These are phyloP conservation scores for Anethum foeniculum DNA, from an alignment of 140 eudicot species.

Conservation along the genomic window DNA sequence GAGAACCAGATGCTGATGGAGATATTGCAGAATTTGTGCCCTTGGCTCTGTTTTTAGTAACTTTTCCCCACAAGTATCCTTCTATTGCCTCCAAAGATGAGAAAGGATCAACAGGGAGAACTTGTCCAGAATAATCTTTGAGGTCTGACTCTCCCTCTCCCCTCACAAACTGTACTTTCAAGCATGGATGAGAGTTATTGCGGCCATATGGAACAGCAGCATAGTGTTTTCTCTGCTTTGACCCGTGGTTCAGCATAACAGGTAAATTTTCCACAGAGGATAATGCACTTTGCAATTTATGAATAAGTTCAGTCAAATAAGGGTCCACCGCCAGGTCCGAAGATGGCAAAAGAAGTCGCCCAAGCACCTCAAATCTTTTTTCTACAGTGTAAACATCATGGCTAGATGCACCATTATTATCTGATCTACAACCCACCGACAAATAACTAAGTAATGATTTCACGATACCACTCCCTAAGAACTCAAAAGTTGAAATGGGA, in stretches of 20 bases:
- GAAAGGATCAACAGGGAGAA: slow-evolving; percentile 74
- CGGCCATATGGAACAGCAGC: slow-evolving; percentile 72
- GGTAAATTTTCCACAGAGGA: slow-evolving; percentile 80
- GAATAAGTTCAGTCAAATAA: slow-evolving; percentile 32
- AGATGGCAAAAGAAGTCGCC: slow-evolving; percentile 45
- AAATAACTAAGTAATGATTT: slow-evolving; percentile 51
- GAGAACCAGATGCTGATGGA: slow-evolving; percentile 29
- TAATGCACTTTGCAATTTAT: slow-evolving; percentile 64
- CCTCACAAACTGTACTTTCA: slow-evolving; percentile 63
- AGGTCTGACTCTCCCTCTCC: slow-evolving; percentile 53
- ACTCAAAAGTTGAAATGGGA: slow-evolving; percentile 86
- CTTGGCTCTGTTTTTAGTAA: slow-evolving; percentile 24
- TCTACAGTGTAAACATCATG: slow-evolving; percentile 25
- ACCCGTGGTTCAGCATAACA: slow-evolving; percentile 33
- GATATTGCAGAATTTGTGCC: slow-evolving; percentile 2
- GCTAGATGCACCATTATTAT: slow-evolving; percentile 1
- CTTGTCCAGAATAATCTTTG: slow-evolving; percentile 44
- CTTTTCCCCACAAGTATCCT: slow-evolving; percentile 58
- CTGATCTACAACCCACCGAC: slow-evolving; percentile 27
- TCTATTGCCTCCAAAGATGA: slow-evolving; percentile 57
- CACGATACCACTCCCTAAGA: slow-evolving; percentile 75
- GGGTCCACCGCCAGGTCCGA: slow-evolving; percentile 23
- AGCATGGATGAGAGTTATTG: slow-evolving; percentile 47
- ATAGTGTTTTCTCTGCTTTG: slow-evolving; percentile 51
- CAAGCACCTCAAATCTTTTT: slow-evolving; percentile 65